Base-by-base conservation (phyloP, 2,329 filamentous ascomycete genomes). In the Salinomyces thailandicus region DNA sequence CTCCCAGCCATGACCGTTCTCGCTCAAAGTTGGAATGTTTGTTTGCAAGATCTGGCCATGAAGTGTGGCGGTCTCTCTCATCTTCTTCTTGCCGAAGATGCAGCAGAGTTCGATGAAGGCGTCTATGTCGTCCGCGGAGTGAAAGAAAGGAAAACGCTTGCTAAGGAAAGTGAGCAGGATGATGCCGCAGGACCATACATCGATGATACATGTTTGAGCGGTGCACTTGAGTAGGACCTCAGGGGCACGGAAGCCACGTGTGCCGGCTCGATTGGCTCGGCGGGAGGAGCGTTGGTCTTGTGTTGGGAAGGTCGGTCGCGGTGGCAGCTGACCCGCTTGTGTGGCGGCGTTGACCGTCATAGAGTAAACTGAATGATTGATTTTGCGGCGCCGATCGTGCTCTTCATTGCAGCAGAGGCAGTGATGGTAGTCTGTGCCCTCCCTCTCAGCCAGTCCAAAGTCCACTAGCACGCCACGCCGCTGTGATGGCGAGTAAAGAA, bases 171-270 rank as follows among this genome's bases (percentile, higher is more conserved):
- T 98, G n/a, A 98, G 69, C 2, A 98, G 72, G 37, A 98, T 93
- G n/a, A 98, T 87, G 28, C 91, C 91, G 0, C 81, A 87, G 16
- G 85, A 94, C 91, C 91, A 98, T 47, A 98, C 81, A 58, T 98
- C 91, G 49, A 98, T 91, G 49, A 89, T 57, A 29, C 83, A 89
- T 3, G 81, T 93, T 60, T 98, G 91, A 45, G 86, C 81, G 0
- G 87, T 95, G 63, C 91, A 98, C 61, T 98, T 98, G 62, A 96
- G 84, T 1, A 98, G 71, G 2, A 98, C 91, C 60, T 98, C 91
- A 5, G 91, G 91, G 0, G 91, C 91, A 37, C 91, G 84, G 63
- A 98, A 98, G 1, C 91, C 91, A 57, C 91, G 75, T 4, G 91
- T 98, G 14, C 91, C 91, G 4, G 91, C 91, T 43, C 91, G 79